Conservation (phyloP, 768 basidiomycete species). For the Hygrocybe coccinea region DNA sequence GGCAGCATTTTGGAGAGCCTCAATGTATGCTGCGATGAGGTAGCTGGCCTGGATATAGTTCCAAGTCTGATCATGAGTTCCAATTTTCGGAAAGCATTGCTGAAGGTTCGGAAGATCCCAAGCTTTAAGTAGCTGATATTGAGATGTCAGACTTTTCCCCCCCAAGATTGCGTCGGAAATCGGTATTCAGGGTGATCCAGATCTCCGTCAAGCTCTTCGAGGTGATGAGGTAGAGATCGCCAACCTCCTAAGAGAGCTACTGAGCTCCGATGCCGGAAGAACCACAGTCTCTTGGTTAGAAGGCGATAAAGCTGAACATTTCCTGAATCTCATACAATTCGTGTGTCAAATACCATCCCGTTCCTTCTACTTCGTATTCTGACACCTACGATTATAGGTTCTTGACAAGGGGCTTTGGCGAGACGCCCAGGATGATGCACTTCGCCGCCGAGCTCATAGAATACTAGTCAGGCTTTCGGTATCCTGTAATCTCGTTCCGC, state of each 20-base stretch:
- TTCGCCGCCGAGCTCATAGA: too few species aligned
- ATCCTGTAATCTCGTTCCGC: conserved; percentile 18
- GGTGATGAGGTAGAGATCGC: not conserved
- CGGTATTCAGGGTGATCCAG: not conserved
- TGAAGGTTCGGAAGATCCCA: too few species aligned
- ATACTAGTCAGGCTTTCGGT: too few species aligned
- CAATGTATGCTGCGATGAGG: too few species aligned
- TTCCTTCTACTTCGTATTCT: not conserved
- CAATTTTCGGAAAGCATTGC: too few species aligned
- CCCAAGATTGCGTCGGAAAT: not conserved
- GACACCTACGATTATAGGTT: not conserved
- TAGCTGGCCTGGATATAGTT: too few species aligned
- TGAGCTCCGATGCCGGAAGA: not conserved
- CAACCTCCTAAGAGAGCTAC: not conserved
- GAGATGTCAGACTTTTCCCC: too few species aligned
- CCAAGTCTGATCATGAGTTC: too few species aligned
- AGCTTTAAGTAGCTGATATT: too few species aligned
- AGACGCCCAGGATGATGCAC: too few species aligned
- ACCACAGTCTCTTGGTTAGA: not conserved
- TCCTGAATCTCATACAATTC: conserved; percentile 8
- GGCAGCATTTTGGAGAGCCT: too few species aligned
- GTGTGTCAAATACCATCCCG: not conserved
- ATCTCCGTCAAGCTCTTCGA: not conserved
- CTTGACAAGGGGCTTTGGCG: conserved; percentile 1
- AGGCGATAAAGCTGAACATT: conserved; percentile 4